Evolutionary conservation across 352 stramenopile species (phyloP).

Genomic region (Globisporangium solare): DNA sequence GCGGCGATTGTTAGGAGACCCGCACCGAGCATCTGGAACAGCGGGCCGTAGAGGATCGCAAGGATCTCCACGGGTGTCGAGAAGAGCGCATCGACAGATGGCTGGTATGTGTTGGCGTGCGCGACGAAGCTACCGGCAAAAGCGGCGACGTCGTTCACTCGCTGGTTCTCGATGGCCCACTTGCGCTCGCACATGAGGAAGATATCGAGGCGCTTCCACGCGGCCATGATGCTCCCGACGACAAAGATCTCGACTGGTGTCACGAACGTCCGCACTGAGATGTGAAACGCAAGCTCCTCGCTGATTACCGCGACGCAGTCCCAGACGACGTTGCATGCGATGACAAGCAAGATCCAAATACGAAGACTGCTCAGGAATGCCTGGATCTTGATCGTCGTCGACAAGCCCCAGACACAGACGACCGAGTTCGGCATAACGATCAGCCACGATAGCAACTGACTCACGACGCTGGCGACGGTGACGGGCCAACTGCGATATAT

Average conservation of each 20-base stretch:
- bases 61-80: conserved; percentile 14
- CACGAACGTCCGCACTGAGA: conserved; percentile 20
- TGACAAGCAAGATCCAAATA: conserved; percentile 33
- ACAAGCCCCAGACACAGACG: conserved; percentile 39
- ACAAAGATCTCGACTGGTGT: conserved; percentile 23
- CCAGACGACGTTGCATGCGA: conserved; percentile 31
- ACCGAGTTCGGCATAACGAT: conserved; percentile 50
- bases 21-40: conserved; percentile 11
- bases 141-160: conserved; percentile 15
- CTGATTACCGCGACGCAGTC: conserved; percentile 25
- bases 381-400: conserved; percentile 28
- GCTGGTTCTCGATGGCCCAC: conserved; percentile 24
- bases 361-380: conserved; percentile 37
- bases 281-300: conserved; percentile 31
- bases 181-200: conserved; percentile 27
- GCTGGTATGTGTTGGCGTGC: conserved; percentile 25
- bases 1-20: conserved; percentile 11
- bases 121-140: conserved; percentile 17
- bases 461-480: conserved; percentile 22
- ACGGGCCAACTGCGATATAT: conserved; percentile 38
- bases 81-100: conserved; percentile 14
- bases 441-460: conserved; percentile 46
- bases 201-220: conserved; percentile 12
- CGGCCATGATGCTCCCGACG: conserved; percentile 16
- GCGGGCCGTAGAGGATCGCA: conserved; percentile 15